These are phyloP conservation scores for Alternaria viburni DNA, from an alignment of 2,329 filamentous ascomycete species.

Conservation along the genomic window DNA sequence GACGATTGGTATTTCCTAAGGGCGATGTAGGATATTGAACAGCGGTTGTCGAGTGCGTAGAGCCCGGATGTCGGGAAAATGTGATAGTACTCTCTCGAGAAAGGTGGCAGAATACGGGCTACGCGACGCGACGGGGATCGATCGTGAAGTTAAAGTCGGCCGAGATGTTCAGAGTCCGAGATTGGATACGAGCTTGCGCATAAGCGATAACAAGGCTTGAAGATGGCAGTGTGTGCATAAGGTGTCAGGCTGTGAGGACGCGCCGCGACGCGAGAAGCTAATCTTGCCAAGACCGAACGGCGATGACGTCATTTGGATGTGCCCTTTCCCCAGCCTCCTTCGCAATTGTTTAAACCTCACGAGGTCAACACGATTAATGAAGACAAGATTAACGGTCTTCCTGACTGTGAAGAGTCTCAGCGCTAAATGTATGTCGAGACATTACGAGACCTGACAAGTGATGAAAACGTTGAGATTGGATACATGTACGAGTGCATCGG, in stretches of 20 bases:
- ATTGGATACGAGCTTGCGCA: neutral
- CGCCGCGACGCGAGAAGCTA: neutral
- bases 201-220: neutral
- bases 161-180: neutral
- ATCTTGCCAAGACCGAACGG: neutral
- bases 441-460: too few relatives aligned
- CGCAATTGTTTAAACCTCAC: too few relatives aligned
- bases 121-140: neutral
- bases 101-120: too few relatives aligned
- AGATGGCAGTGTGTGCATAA: neutral
- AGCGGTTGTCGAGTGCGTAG: neutral
- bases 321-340: too few relatives aligned
- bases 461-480: too few relatives aligned
- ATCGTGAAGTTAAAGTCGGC: neutral
- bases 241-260: neutral
- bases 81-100: neutral
- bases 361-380: conserved; percentile 27
- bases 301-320: neutral
- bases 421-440: conserved; percentile 38
- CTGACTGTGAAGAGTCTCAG: conserved; percentile 53
- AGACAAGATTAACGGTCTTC: conserved; percentile 21
- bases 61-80: neutral
- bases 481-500: too few relatives aligned
- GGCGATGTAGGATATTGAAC: neutral
- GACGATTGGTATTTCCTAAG: neutral